Percentiles rank a stretch among this genome's conserved stretches.
These are phyloP conservation scores for Aspergillus jensenii DNA, from an alignment of 2,329 filamentous ascomycete species.

Conservation along the genomic window DNA sequence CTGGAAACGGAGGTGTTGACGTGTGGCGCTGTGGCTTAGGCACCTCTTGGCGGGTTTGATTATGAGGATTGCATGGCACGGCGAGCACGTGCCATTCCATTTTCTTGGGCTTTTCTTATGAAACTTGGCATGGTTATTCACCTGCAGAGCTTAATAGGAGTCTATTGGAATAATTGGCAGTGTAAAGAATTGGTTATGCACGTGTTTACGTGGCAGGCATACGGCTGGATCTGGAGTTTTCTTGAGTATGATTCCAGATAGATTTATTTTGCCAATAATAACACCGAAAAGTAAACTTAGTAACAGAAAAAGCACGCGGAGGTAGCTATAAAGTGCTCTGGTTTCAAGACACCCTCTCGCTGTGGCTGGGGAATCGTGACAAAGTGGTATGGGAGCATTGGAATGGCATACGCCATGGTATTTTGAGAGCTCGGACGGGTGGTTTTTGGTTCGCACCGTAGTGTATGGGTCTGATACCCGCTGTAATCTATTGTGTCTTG, in stretches of 20 bases:
- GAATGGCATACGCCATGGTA: background rate
- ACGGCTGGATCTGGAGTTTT: background rate
- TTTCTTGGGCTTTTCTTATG: background rate
- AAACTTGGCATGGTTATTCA: background rate
- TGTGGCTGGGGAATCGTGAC: slow-evolving; percentile 8
- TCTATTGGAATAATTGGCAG: background rate
- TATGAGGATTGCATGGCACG: background rate
- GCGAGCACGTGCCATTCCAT: slow-evolving; percentile 1
- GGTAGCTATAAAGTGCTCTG: background rate
- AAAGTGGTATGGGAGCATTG: background rate
- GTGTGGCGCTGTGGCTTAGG: slow-evolving; percentile 39
- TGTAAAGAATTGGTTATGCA: background rate
- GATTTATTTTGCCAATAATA: slow-evolving; percentile 10
- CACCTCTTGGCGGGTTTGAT: slow-evolving; percentile 17
- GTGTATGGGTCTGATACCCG: background rate
- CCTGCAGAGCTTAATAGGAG: background rate
- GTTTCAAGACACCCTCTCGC: slow-evolving; percentile 5
- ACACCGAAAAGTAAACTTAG: slow-evolving; percentile 6
- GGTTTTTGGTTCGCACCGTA: background rate
- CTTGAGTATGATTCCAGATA: background rate
- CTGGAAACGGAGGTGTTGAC: slow-evolving; percentile 15
- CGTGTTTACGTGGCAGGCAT: background rate
- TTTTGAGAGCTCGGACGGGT: slow-evolving; percentile 6
- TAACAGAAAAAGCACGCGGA: background rate
- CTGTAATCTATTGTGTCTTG: slow-evolving; percentile 77